Percentiles rank a stretch among this genome's conserved stretches.
Evolutionary conservation across 805 yeast species (phyloP).

Genomic region (Danielia oregonensis): DNA sequence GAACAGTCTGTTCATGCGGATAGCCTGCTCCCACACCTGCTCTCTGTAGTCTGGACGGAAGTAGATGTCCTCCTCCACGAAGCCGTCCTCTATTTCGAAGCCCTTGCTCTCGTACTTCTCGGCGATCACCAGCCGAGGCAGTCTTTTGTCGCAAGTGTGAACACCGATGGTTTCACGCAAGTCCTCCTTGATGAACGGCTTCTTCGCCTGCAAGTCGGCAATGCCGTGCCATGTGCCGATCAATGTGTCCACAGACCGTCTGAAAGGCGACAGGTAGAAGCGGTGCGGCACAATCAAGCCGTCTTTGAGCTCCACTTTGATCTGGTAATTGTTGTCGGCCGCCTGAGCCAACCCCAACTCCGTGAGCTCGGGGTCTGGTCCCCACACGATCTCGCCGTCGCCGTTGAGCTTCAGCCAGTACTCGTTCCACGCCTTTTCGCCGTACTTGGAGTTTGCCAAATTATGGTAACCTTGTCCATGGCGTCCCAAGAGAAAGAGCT

Average conservation of each 20-base stretch:
- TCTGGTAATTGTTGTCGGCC: slow-evolving; percentile 36
- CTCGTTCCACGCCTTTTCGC: slow-evolving; percentile 43
- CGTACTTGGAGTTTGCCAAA: slow-evolving; percentile 43
- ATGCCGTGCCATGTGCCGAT: slow-evolving; percentile 43
- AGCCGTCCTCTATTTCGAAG: slow-evolving; percentile 41
- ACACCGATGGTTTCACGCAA: slow-evolving; percentile 48
- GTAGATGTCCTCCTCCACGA: slow-evolving; percentile 43
- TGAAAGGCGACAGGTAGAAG: slow-evolving; percentile 48
- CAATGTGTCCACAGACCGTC: slow-evolving; percentile 49
- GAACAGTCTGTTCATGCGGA: slow-evolving; percentile 31
- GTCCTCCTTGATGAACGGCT: slow-evolving; percentile 43
- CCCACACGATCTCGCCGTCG: slow-evolving; percentile 48
- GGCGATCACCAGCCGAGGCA: slow-evolving; percentile 32
- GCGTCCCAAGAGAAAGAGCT: slow-evolving; percentile 45
- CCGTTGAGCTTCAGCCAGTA: slow-evolving; percentile 43
- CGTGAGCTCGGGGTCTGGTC: slow-evolving; percentile 50
- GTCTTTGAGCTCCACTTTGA: slow-evolving; percentile 34
- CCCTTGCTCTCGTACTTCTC: slow-evolving; percentile 38
- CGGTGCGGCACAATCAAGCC: slow-evolving; percentile 31
- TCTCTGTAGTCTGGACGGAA: slow-evolving; percentile 39
- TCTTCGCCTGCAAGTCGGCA: slow-evolving; percentile 16
- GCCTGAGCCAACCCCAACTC: slow-evolving; percentile 45
- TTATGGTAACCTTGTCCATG: slow-evolving; percentile 57
- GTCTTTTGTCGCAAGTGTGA: slow-evolving; percentile 49
- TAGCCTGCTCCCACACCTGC: slow-evolving; percentile 37